Conservation (phyloP, 2,329 filamentous ascomycete species). For the Fulvia fulva region DNA sequence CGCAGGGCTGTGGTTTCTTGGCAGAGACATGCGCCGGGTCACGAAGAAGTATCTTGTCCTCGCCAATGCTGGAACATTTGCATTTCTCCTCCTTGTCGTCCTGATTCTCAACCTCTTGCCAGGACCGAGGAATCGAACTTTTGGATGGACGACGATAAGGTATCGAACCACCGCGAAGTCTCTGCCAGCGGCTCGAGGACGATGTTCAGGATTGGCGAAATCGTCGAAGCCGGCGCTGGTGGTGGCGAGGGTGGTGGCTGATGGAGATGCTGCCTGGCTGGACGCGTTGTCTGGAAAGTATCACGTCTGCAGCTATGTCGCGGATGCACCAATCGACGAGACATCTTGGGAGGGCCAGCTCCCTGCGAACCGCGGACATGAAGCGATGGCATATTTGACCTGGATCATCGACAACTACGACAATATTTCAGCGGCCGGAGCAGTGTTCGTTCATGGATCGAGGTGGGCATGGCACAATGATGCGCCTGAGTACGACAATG, state of each 20-base stretch:
- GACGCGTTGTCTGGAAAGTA: constrained; percentile 37
- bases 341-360: constrained; percentile 37
- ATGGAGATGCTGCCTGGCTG: constrained; percentile 45
- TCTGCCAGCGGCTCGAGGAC: constrained; percentile 36
- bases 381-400: constrained; percentile 58
- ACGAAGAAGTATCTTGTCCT: constrained; percentile 13
- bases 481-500: constrained; percentile 43
- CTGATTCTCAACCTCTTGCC: constrained; percentile 11
- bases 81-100: constrained; percentile 8
- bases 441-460: constrained; percentile 58
- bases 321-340: constrained; percentile 32
- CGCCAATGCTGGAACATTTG: constrained; percentile 9
- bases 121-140: constrained; percentile 22
- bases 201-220: constrained; percentile 40
- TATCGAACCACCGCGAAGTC: constrained; percentile 39
- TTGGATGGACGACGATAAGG: constrained; percentile 43
- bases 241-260: constrained; percentile 39
- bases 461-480: constrained; percentile 56
- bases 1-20: background rate
- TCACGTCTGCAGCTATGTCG: constrained; percentile 46
- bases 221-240: constrained; percentile 44
- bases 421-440: constrained; percentile 50
- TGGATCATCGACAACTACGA: constrained; percentile 60
- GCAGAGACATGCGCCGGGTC: constrained; percentile 9
- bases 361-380: constrained; percentile 54